These are phyloP conservation scores for Heterobasidion annosum DNA, from an alignment of 1,284 basidiomycete genomes.

Conservation along the genomic window DNA sequence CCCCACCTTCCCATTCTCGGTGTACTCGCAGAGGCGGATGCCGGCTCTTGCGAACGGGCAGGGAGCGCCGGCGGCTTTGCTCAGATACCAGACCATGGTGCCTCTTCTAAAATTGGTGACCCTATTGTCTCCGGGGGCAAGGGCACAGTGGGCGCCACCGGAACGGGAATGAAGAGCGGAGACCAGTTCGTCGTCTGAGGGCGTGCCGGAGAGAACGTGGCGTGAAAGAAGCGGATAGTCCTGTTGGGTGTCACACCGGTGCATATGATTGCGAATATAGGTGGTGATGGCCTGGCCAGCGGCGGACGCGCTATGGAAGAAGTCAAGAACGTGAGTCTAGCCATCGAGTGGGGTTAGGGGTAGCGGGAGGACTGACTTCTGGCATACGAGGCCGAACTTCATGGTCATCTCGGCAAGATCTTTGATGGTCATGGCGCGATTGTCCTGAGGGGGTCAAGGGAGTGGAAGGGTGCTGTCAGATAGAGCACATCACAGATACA, in stretches of 20 bases:
- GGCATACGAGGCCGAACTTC: constrained; percentile 55
- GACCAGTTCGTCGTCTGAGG: constrained; percentile 62
- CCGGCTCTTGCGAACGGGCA: constrained; percentile 66
- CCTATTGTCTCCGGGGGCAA: constrained; percentile 35
- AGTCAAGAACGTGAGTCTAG: background rate
- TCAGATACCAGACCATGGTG: constrained; percentile 72
- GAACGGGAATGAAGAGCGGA: constrained; percentile 58
- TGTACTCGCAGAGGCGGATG: constrained; percentile 62
- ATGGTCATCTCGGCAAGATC: constrained; percentile 66
- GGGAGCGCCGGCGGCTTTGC: constrained; percentile 59
- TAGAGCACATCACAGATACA: background rate
- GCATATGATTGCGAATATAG: constrained; percentile 62
- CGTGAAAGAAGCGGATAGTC: constrained; percentile 65
- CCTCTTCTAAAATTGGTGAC: constrained; percentile 69
- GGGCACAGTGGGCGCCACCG: constrained; percentile 51
- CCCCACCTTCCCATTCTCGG: constrained; percentile 34
- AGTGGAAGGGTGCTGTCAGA: constrained; percentile 6
- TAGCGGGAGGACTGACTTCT: constrained; percentile 44
- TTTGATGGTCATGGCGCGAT: constrained; percentile 76
- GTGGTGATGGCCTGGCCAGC: constrained; percentile 73
- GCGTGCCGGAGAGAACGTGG: constrained; percentile 63
- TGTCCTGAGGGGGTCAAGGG: constrained; percentile 35
- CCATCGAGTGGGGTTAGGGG: constrained; percentile 2
- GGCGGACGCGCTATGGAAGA: constrained; percentile 47
- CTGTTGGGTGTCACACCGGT: constrained; percentile 59